Base-by-base conservation (phyloP, 805 yeast species). In the Yarrowia hollandica region DNA sequence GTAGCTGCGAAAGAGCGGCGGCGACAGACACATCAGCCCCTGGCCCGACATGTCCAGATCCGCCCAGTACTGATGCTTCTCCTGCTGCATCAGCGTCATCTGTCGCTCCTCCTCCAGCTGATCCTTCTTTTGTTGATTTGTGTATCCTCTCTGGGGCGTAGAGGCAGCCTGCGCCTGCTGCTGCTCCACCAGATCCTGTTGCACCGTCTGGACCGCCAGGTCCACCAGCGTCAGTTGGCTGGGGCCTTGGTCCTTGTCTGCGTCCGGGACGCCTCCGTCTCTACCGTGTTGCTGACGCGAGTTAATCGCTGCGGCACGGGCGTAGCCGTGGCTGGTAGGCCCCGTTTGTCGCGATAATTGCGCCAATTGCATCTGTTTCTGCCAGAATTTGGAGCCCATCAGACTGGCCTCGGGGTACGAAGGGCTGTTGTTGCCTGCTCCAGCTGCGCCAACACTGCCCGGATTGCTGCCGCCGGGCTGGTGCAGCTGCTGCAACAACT, bases 11-110 rank as follows among this genome's bases (percentile, higher is more conserved):
- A 90, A 90, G 44, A 94, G 72, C 65, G 84, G 83, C 18, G 86
- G 81, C n/a, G 89, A 81, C 26, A 92, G 64, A 60, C 82, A 79
- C 62, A 82, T 76, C 56, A 94, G 77, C 30, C 92, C 88, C 72
- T 94, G 96, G 61, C 97, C 97, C 64, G 95, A 84, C 64, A 92
- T 76, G 74, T 94, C 99, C 64, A 94, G 76, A 5, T 91, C 92
- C 58, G 95, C 87, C 99, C 99, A 94, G 68, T 88, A 79, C 74
- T 91, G 97, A 61, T 84, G 85, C 65, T 76, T 69, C 56, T 70
- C 61, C 44, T 69, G 73, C 64, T 72, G 74, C 60, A 72, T 72
- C 61, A 71, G 69, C 39, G 66, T 67, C 31, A 73, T 70, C 62
- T 71, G 77, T 62, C 74, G 69, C 59, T 75, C 72, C 21, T 75